Evolutionary conservation across 2,329 filamentous ascomycete genomes (phyloP), one percentile per base, ranked within the genome.

Genomic region (Botrytis tulipae): DNA sequence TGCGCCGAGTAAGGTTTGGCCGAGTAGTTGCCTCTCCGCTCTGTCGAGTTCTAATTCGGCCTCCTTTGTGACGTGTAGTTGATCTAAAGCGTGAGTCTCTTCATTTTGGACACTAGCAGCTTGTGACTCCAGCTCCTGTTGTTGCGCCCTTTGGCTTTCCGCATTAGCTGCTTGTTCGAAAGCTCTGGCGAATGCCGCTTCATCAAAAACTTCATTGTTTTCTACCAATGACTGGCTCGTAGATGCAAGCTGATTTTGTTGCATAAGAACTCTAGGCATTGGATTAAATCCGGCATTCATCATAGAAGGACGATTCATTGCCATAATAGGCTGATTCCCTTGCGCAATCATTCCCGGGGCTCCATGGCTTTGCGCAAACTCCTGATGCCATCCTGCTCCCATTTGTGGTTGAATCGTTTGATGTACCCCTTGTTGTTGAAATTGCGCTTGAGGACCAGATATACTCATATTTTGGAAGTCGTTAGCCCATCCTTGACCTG

Each of bases 171-270:
- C 80, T 68, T 79, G 76, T 29, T 81, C 85, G 76, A 89, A 89
- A 3, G 87, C 87, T 66, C 82, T 80, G 68, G 85, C 86, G 75
- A 89, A 89, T 25, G 87, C 87, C 32, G 84, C 86, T 57, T 88
- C 86, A 72, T 89, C 86, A 73, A 87, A 87, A 16, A 81, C 78
- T 29, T 84, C 79, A 18, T 83, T 83, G 1, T 81, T 78, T 54
- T 83, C 81, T 71, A 78, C 78, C 65, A 77, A 63, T 65, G 48
- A 65, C 57, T 81, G 81, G 40, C 29, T 54, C 32, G 66, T 61
- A n/a, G 71, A 67, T 20, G 37, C 46, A 48, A 73, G 29, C 46
- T 68, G 65, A 35, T 40, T 69, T 46, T 73, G 63, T 54, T 61
- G 65, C 63, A 73, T 73, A 6, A 35, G 48, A 22, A 69, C 71